Evolutionary conservation across 1,139 yeast species (phyloP), one percentile per base, ranked within the genome.

Genomic region (Taiozyma onychis): DNA sequence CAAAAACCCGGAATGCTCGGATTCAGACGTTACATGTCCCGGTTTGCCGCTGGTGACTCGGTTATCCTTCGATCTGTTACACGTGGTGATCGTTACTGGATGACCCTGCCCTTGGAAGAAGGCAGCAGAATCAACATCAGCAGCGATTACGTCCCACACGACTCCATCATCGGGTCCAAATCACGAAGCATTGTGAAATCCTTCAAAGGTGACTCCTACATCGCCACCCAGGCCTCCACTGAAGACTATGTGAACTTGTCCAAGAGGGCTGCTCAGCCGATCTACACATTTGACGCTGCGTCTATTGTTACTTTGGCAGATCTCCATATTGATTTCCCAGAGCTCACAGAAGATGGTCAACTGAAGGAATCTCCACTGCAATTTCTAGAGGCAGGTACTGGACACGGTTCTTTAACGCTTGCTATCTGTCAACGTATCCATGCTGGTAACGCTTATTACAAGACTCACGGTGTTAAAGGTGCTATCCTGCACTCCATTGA

Each of bases 361-460:
- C 21, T 59, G 11, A 46, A 45, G 5, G 47, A 50, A 1, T 53
- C 66, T 1, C 73, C 73, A 2, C 48, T 66, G 8, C 78, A 75
- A 50, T 69, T 68, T 50, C 58, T 76, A 30, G 81, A 76, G 54
- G 78, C 79, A 1, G 81, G 80, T 4, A 76, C 80, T 1, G 80
- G 80, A 3, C 80, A 75, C 59, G 81, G 80, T 0, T 74, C 80
- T 2, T 57, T 76, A 49, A 66, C 77, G 2, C 51, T 76, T 45
- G 74, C 75, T 4, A 72, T 76, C n/a, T 66, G 72, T 26, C 68
- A 65, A 24, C 65, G 64, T 13, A 57, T 76, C 2, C 80, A 76
- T 54, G 65, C 74, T 28, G 76, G 75, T 0, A 75, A 75, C 54
- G 68, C 70, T 18, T 66, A 57, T 44, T 62, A 63, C 4, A 56